Conservation (phyloP, 2,329 filamentous ascomycete genomes). For the Ophiocordyceps australis region DNA sequence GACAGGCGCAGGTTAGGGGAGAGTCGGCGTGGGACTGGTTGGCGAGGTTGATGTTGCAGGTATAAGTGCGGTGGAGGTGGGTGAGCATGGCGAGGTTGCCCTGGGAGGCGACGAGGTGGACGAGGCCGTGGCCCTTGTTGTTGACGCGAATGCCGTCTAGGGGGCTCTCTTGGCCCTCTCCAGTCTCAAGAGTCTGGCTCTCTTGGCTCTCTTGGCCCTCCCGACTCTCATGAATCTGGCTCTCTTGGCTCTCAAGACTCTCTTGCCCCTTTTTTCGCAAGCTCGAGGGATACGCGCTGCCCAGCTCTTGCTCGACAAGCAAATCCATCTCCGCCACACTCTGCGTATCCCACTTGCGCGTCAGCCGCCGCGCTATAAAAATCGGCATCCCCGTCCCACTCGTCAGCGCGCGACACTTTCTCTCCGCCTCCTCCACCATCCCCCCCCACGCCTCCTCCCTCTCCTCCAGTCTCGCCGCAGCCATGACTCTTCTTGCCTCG, state of each 20-base stretch:
- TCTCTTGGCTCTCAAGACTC: too few species aligned
- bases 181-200: background rate
- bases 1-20: conserved; percentile 1
- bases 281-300: background rate
- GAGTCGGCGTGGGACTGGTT: conserved; percentile 1
- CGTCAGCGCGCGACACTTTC: background rate
- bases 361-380: conserved; percentile 1
- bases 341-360: background rate
- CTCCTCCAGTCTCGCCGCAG: background rate
- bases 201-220: too few species aligned
- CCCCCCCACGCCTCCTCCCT: too few species aligned
- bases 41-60: background rate
- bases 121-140: background rate
- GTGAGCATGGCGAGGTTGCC: background rate
- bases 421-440: background rate
- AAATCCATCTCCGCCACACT: background rate
- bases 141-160: background rate
- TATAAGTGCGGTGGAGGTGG: background rate
- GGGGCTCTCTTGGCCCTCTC: background rate
- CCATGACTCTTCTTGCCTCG: background rate
- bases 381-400: background rate
- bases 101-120: background rate
- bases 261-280: background rate
- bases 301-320: background rate
- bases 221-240: too few species aligned